These are phyloP conservation scores for Hygrocybe coccinea DNA, from an alignment of 768 basidiomycete genomes.

Conservation along the genomic window DNA sequence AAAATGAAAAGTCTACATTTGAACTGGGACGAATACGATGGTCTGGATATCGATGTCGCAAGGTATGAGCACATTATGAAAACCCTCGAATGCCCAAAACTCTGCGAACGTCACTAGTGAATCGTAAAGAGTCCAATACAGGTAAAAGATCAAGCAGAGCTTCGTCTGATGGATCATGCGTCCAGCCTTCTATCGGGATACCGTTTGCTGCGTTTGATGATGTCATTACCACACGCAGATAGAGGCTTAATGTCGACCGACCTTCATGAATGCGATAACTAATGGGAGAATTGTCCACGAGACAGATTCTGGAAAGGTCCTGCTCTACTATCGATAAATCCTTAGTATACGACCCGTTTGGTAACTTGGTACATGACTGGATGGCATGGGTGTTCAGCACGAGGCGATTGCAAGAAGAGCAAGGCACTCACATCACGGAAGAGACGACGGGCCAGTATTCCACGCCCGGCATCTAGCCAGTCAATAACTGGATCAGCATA, in stretches of 20 bases:
- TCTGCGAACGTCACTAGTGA: slow-evolving; percentile 91
- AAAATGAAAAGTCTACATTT: too few species aligned
- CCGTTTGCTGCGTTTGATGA: slow-evolving; percentile 69
- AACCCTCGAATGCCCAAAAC: slow-evolving; percentile 64
- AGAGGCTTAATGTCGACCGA: slow-evolving; percentile 30
- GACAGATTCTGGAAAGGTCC: slow-evolving; percentile 88
- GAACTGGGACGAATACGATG: slow-evolving; percentile 17
- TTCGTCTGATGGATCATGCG: slow-evolving; percentile 93
- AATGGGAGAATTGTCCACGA: slow-evolving; percentile 93
- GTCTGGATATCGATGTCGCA: slow-evolving; percentile 24
- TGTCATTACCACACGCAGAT: background rate
- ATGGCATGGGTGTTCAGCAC: slow-evolving; percentile 3
- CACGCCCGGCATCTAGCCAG: slow-evolving; percentile 94
- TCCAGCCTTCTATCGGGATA: slow-evolving; percentile 99
- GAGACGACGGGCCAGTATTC: slow-evolving; percentile 80
- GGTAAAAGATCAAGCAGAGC: slow-evolving; percentile 93
- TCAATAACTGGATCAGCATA: slow-evolving; percentile 99
- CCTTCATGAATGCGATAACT: slow-evolving; percentile 92
- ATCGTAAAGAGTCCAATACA: slow-evolving; percentile 90
- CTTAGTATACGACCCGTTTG: slow-evolving; percentile 93
- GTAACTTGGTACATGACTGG: slow-evolving; percentile 87
- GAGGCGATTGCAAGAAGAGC: slow-evolving; percentile 1
- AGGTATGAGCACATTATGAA: slow-evolving; percentile 22
- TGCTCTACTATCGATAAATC: slow-evolving; percentile 82
- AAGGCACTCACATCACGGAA: slow-evolving; percentile 83